Conservation (phyloP, 163 green algal species). For the Volvox carteri region DNA sequence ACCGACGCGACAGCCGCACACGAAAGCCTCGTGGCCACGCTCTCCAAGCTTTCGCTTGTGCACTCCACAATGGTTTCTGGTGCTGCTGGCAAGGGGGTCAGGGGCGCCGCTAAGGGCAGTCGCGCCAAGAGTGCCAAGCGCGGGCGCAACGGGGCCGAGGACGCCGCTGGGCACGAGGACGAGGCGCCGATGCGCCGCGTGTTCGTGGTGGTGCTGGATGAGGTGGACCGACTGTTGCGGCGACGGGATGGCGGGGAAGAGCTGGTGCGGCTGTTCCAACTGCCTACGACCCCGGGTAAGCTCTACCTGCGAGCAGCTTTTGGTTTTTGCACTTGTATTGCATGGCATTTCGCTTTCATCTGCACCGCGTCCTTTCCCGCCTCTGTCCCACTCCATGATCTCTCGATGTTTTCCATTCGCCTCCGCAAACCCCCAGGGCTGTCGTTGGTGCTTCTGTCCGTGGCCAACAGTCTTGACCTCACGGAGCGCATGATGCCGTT, state of each 20-base stretch:
- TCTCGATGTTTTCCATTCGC: not conserved
- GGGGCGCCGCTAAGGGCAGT: constrained; percentile 22
- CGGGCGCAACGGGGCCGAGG: not conserved
- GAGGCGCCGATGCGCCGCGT: not conserved
- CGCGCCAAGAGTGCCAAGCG: constrained; percentile 19
- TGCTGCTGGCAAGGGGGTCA: not conserved
- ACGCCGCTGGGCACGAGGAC: not conserved
- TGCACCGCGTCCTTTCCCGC: no score
- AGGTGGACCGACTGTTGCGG: constrained; percentile 70
- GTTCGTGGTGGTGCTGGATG: constrained; percentile 71
- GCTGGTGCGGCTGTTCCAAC: constrained; percentile 69
- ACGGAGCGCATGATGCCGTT: constrained; percentile 74
- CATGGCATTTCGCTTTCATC: no score
- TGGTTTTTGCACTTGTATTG: no score
- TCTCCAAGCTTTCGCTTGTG: not conserved
- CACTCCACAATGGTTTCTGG: no score
- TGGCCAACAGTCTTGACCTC: constrained; percentile 77
- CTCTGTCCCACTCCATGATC: no score
- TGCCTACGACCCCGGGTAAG: constrained; percentile 45
- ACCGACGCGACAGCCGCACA: not conserved
- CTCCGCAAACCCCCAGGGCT: constrained; percentile 35
- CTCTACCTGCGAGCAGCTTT: not conserved
- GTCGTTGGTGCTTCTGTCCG: constrained; percentile 64
- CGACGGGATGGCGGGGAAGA: constrained; percentile 57
- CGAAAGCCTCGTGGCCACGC: not conserved